Base-by-base conservation (phyloP, 208 protist species). In the Crithidia thermophila region DNA sequence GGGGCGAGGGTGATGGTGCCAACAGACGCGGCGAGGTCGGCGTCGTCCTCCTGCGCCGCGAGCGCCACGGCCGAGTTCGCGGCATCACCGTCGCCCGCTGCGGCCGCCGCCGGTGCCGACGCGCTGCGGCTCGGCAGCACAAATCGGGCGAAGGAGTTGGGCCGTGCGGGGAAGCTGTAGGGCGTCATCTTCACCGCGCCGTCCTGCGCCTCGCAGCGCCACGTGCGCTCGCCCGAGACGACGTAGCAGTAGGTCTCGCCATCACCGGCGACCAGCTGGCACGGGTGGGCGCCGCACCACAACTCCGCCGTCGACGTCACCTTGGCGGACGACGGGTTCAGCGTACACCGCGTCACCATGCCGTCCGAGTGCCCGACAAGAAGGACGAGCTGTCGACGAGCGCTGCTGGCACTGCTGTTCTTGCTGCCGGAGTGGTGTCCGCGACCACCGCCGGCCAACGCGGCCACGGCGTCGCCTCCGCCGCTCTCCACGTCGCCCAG, bases 331-430 rank as follows among this genome's bases (percentile, higher is more conserved):
- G 52, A 40, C 23, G 76, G 47, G 56, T 93, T 85, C 18, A 95
- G 69, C 66, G 90, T 85, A 47, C 69, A 88, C 14, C 83, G 72
- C 20, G 85, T 90, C 36, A 95, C 69, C 21, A 75, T 81, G 28
- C 90, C 90, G 51, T 93, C 81, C 23, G 71, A 79, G 66, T 93
- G 79, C 8, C 90, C 90, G 39, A 93, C 67, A 42, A 95, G 82
- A 42, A 84, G 87, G 63, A 90, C 90, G 20, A 95, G 58, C 68
- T 47, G 78, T 8, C 72, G 72, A 5, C 61, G 57, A 37, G 16
- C 43, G 60, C 13, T 40, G 63, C 25, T 51, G 61, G 40, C 25
- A 39, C 36, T 47, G 57, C 28, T 25, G 62, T 37, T 30, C 3
- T 30, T 25, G 30, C 57, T 34, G 39, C 45, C 6, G 36, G 18